Evolutionary conservation across 257 asterid genomes (phyloP).

Genomic region (Henckelia pumila): DNA sequence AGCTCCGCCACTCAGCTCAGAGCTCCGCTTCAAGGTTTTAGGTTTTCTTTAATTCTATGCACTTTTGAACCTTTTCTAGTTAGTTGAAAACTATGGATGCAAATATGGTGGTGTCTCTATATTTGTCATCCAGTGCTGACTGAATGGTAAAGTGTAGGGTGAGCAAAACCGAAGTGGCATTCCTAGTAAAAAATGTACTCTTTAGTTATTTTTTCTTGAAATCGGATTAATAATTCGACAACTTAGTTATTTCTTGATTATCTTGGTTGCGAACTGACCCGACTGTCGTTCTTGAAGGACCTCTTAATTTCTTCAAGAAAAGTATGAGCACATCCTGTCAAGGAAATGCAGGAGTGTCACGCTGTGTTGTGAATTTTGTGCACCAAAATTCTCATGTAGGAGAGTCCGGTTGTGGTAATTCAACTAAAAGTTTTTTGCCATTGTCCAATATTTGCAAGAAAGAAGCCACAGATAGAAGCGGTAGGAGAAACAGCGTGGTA

Average conservation of each 20-base stretch:
- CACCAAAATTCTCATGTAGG: slow-evolving; percentile 2
- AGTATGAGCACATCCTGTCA: slow-evolving; percentile 37
- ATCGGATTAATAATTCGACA: too few species aligned
- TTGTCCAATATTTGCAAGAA: slow-evolving; percentile 25
- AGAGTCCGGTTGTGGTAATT: slow-evolving; percentile 18
- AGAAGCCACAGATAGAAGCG: slow-evolving; percentile 22
- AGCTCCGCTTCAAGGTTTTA: background rate
- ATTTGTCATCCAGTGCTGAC: background rate
- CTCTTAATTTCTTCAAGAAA: slow-evolving; percentile 1
- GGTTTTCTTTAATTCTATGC: background rate
- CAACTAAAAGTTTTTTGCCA: slow-evolving; percentile 25
- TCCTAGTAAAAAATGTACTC: too few species aligned
- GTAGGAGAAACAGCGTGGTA: slow-evolving; percentile 25
- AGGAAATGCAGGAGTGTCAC: slow-evolving; percentile 33
- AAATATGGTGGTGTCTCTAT: background rate
- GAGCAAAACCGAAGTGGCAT: too few species aligned
- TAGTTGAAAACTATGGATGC: too few species aligned
- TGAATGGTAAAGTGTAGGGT: background rate
- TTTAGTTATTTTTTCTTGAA: too few species aligned
- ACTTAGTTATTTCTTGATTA: too few species aligned
- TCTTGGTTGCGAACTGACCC: too few species aligned
- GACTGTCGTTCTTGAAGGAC: slow-evolving; percentile 16
- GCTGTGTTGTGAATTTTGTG: slow-evolving; percentile 24
- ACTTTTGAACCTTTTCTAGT: background rate
- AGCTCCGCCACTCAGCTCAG: background rate